Evolutionary conservation across 75 land plant species (phyloP), one percentile per base, ranked within the genome.

Genomic region (Pinus albicaulis): DNA sequence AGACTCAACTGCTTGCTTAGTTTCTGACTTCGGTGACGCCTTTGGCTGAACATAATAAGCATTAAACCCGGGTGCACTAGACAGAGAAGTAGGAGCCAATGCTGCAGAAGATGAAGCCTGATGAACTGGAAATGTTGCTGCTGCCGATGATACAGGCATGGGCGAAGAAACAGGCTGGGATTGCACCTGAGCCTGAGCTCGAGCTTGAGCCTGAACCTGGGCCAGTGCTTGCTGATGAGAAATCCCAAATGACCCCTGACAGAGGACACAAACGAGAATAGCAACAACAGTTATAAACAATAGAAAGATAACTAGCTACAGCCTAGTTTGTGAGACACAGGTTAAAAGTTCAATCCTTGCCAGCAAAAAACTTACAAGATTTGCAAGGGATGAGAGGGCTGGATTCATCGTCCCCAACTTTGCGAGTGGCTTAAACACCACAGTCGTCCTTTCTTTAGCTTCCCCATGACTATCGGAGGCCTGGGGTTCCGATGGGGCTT

Each of bases 371-470:
- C 91, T 84, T n/a, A 87, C 92, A 80, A 85, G 26, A 79, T 77
- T 82, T 58, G 85, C 77, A 77, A 87, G 63, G 59, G 76, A 75
- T 71, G 86, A 84, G 69, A 76, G 74, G 26, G 88, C 79, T 25
- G 59, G 56, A 4, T 64, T 64, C 57, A 69, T 89, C 56, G 91
- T 76, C 23, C 84, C 85, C 64, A 78, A 65, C 55, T 84, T 89
- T 2, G 91, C 89, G 63, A 77, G 48, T 1, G 91, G 91, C 63
- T 82, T 87, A 61, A 80, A 89, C 19, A 89, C 19, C 24, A 89
- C 81, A 74, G 71, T 77, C 3, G 84, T 13, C 59, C 69, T 81
- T 57, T 20, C 23, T 11, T 77, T 79, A 19, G 71, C 55, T 20
- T 72, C 68, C 3, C 19, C 68, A 17, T 64, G 68, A n/a, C 19